These are phyloP conservation scores for baker's yeast (Saccharomyces cerevisiae) DNA, from an alignment of 805 yeast genomes.

Conservation along the genomic window DNA sequence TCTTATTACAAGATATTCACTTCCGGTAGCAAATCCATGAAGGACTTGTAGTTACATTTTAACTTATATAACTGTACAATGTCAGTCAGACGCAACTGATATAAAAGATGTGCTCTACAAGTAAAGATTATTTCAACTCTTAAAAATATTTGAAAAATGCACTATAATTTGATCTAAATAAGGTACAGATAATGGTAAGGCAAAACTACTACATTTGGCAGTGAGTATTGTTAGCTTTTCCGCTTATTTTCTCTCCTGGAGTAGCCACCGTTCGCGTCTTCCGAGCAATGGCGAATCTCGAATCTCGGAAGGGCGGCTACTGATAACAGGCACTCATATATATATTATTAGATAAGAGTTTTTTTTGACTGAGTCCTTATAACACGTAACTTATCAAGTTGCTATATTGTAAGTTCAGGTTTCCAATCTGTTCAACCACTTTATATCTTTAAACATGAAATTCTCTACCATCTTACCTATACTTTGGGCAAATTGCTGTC, in stretches of 20 bases:
- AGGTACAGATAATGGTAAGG: too few species aligned
- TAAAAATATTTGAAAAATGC: too few species aligned
- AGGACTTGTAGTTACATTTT: slow-evolving; percentile 12
- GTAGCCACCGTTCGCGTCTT: not conserved
- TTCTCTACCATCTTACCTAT: not conserved
- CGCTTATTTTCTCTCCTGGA: not conserved
- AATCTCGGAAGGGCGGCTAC: not conserved
- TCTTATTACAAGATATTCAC: slow-evolving; percentile 45
- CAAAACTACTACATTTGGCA: not conserved
- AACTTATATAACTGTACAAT: not conserved
- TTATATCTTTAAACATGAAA: not conserved
- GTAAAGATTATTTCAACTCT: not conserved
- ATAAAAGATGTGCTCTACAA: not conserved
- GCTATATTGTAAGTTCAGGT: not conserved
- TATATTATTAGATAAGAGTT: not conserved
- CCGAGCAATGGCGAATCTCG: not conserved
- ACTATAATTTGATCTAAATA: too few species aligned
- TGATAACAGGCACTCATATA: not conserved
- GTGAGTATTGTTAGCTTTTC: not conserved
- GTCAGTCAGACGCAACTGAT: not conserved
- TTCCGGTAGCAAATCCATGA: slow-evolving; percentile 22
- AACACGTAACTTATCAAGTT: not conserved
- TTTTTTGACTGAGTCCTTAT: not conserved
- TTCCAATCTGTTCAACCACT: not conserved
- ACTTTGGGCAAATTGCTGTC: not conserved